Conservation (phyloP, 2,329 filamentous ascomycete species). For the Sporothrix brunneoviolacea region DNA sequence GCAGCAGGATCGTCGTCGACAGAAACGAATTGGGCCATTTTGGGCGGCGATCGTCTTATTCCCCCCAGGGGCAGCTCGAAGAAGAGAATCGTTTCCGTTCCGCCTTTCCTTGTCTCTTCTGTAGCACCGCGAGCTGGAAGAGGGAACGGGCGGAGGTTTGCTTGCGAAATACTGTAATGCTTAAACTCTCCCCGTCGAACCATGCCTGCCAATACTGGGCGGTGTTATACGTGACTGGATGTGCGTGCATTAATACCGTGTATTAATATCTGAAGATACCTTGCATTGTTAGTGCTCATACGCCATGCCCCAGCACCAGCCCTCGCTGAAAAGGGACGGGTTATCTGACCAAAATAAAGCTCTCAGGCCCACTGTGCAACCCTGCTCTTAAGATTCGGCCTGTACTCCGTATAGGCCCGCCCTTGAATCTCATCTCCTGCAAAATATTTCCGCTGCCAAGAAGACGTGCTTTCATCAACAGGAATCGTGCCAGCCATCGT, state of each 20-base stretch:
- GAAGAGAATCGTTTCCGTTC: neutral
- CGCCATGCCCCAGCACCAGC: too few relatives aligned
- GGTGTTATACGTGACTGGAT: too few relatives aligned
- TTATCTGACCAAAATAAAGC: too few relatives aligned
- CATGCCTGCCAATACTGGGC: neutral
- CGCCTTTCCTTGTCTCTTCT: neutral
- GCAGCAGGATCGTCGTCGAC: neutral
- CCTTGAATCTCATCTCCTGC: slow-evolving; percentile 7
- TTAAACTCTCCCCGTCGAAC: neutral
- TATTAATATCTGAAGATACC: too few relatives aligned
- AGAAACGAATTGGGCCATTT: neutral
- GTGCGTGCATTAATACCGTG: too few relatives aligned
- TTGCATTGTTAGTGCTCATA: too few relatives aligned
- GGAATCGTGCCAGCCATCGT: slow-evolving; percentile 3
- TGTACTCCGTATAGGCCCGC: too few relatives aligned
- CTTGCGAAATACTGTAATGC: neutral
- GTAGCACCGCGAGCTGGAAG: too few relatives aligned
- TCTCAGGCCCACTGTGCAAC: too few relatives aligned
- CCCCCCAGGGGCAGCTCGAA: neutral
- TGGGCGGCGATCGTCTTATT: neutral
- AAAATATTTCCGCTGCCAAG: neutral
- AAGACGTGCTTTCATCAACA: slow-evolving; percentile 4
- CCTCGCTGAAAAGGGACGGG: too few relatives aligned
- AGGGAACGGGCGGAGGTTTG: too few relatives aligned
- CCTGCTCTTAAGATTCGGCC: too few relatives aligned